Base-by-base conservation (phyloP, 768 basidiomycete genomes). In the Pleurotus sapidus region DNA sequence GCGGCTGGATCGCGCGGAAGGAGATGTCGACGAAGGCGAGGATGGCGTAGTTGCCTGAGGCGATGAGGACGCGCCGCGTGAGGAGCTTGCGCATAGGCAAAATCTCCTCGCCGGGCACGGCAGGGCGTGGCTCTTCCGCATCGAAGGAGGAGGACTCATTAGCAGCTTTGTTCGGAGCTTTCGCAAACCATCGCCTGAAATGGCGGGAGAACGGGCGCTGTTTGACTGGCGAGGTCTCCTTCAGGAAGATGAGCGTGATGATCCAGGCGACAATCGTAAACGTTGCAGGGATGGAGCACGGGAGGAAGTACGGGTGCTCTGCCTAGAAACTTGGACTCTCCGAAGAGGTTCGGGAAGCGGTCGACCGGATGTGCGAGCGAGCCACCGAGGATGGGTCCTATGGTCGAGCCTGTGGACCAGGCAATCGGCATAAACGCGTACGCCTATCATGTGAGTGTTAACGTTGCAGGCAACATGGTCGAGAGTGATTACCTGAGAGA, bases 31-130 rank as follows among this genome's bases (percentile, higher is more conserved):
- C 65, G 40, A 89, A 76, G 4, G 89, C 83, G 24, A 92, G 77
- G 9, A 75, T 66, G 15, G 81, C 83, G 68, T 91, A 92, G 66
- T 89, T 91, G 37, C 79, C 75, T n/a, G 85, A 79, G 1, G 88
- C 83, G 38, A 89, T 69, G 42, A 89, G 63, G 5, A 92, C 84
- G 14, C 77, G 83, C 17, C 80, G 82, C n/a, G 77, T 70, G 57
- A 82, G 55, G 49, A 82, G 67, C n/a, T 67, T 61, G 23, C 71
- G 71, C 9, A 82, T 61, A 23, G 51, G 39, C 9, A 54, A 17
- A 38, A 37, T 17, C n/a, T 40, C 37, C 2, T 40, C 17, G 23
- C 34, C 24, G 23, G 6, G 80, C 71, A 6, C 76, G 57, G 14
- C 14, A 2, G 30, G 30, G 30, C 1, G 30, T 7, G 30, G 11